These are phyloP conservation scores for Colletotrichum eleusines DNA, from an alignment of 2,329 filamentous ascomycete species.

Conservation along the genomic window DNA sequence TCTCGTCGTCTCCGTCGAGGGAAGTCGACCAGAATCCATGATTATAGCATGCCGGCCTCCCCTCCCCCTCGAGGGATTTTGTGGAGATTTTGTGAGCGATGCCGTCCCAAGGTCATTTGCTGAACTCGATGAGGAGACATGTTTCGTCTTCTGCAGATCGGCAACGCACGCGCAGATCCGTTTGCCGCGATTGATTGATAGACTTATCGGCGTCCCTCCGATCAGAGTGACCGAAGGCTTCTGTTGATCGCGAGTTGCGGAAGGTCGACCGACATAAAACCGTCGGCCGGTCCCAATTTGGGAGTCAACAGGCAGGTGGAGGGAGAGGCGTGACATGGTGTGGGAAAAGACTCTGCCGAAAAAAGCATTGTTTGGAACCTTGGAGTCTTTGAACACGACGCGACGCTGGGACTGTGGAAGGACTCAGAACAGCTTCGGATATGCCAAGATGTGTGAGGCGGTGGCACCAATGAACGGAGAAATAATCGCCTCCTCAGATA, in stretches of 20 bases:
- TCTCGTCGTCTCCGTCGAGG: constrained; percentile 14
- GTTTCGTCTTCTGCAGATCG: constrained; percentile 39
- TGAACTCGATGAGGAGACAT: constrained; percentile 23
- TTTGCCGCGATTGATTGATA: background rate
- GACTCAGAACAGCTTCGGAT: constrained; percentile 8
- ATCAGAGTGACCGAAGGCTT: constrained; percentile 8
- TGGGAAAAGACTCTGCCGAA: constrained; percentile 11
- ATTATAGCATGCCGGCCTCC: constrained; percentile 12
- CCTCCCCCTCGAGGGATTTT: constrained; percentile 13
- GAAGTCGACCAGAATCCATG: constrained; percentile 12
- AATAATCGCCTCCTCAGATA: background rate
- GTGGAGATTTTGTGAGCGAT: constrained; percentile 22
- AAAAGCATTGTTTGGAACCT: constrained; percentile 1
- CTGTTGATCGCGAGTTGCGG: constrained; percentile 12
- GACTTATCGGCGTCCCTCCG: background rate
- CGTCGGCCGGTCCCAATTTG: background rate
- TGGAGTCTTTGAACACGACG: too few relatives aligned
- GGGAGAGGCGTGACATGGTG: background rate
- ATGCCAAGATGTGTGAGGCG: constrained; percentile 15
- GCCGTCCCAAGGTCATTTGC: constrained; percentile 26
- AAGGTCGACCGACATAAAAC: background rate
- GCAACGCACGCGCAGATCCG: constrained; percentile 25
- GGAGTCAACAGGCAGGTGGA: background rate
- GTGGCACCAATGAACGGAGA: background rate
- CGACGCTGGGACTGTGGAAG: too few relatives aligned